A percentile compares a stretch with the other conserved stretches of the same genome.
Conservation (phyloP, 139 green algal species). For the Coelastrella sp. region DNA sequence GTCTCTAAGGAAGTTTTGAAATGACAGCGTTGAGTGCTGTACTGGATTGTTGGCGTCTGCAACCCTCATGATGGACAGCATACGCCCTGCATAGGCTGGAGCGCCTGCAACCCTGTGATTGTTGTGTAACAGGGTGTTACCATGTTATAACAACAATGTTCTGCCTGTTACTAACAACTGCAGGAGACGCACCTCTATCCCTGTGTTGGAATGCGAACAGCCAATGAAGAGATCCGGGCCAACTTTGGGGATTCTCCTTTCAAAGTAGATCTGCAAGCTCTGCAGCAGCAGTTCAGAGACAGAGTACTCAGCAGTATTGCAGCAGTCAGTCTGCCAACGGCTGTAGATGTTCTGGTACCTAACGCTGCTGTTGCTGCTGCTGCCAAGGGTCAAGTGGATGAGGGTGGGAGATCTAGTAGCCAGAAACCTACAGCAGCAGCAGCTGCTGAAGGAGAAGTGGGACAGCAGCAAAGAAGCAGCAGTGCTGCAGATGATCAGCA, state of each 20-base stretch:
- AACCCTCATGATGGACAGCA: not conserved
- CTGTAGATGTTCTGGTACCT: not conserved
- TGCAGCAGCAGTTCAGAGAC: constrained; percentile 29
- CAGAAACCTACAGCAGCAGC: not conserved
- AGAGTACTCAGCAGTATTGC: constrained; percentile 1
- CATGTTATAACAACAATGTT: not conserved
- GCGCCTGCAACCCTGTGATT: too few species aligned
- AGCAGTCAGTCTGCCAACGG: constrained; percentile 20
- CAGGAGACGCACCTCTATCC: constrained; percentile 75
- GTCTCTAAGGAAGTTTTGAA: too few species aligned
- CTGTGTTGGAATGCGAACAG: constrained; percentile 80
- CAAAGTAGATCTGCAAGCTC: constrained; percentile 46
- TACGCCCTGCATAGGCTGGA: not conserved
- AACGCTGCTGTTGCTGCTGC: not conserved
- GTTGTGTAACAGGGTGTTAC: too few species aligned
- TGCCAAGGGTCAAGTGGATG: too few species aligned
- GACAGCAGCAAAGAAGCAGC: too few species aligned
- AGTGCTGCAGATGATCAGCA: not conserved
- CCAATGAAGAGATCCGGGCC: constrained; percentile 70
- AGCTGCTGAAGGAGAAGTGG: too few species aligned
- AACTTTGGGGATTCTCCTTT: constrained; percentile 74
- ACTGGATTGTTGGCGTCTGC: too few species aligned
- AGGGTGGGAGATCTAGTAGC: too few species aligned
- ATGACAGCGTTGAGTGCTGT: too few species aligned
- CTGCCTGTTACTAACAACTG: not conserved